Base-by-base conservation (phyloP, 306 rosid genomes). In the Lagenaria siceraria region DNA sequence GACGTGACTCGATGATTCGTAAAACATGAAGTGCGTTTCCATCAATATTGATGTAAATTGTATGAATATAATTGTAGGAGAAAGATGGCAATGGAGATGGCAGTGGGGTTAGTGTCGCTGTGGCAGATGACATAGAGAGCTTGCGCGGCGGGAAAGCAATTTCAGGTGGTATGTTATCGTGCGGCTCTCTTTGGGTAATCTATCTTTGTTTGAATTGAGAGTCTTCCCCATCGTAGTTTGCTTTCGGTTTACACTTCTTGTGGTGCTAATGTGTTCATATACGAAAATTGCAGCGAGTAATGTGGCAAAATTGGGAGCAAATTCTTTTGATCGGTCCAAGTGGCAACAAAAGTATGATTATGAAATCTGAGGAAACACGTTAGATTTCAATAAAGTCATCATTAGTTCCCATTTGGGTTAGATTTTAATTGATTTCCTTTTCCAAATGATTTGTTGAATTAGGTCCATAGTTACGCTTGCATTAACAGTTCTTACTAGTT, bases 401-500 rank as follows among this genome's bases (percentile, higher is more conserved):
- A 36, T 18, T 62, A 73, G 62, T 11, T 55, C 66, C 40, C 7
- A 63, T 60, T 73, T 69, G 63, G 61, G 31, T 22, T 12, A 52
- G 69, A 24, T 77, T 24, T 10, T 69, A 35, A 66, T 76, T 36
- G n/a, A 53, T 63, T 77, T 29, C 25, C 48, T 55, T 76, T 76
- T 54, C n/a, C 27, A 17, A 13, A 25, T 77, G 75, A 51, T 58
- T 49, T 71, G 46, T 78, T 35, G 35, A 56, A 79, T 86, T 4
- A 90, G 97, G 91, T 94, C 98, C 22, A 24, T 78, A 19, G 95
- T 94, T 66, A 91, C 97, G 54, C 81, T 90, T 74, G 88, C 97
- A 77, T 80, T 94, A 87, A 94, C 97, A 64, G 31, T 94, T 80
- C 92, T 94, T 61, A 94, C 98, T 60, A 92, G 97, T 84, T 94